Percentiles rank a stretch among this genome's conserved stretches.
phyloP scores from a whole-genome alignment of 257 asterid species.

The Handroanthus guayacan region DNA sequence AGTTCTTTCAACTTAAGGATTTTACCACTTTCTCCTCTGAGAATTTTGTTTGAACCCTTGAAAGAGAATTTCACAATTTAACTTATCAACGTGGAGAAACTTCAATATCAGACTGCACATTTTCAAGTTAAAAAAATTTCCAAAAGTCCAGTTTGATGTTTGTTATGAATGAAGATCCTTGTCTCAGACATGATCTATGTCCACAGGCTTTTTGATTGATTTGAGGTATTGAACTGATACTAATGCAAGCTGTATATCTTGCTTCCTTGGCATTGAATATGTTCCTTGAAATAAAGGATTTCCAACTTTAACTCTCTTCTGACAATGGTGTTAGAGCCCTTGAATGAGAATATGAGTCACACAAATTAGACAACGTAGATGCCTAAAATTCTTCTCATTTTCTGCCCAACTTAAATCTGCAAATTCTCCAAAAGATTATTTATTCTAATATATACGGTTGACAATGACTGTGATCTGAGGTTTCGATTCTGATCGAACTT shows the following conservation, averaged over 20 bases:
- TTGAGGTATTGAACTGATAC: neutral
- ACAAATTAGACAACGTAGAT: constrained; percentile 17
- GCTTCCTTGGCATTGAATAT: constrained; percentile 45
- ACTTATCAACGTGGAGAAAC: too few relatives aligned
- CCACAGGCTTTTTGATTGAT: constrained; percentile 17
- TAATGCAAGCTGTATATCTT: neutral
- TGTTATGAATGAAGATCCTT: constrained; percentile 24
- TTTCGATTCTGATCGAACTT: too few relatives aligned
- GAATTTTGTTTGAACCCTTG: constrained; percentile 33
- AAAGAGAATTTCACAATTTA: constrained; percentile 33
- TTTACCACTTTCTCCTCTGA: constrained; percentile 34
- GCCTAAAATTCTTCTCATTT: constrained; percentile 19
- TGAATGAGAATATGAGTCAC: constrained; percentile 37
- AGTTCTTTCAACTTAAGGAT: constrained; percentile 45
- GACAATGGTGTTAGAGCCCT: constrained; percentile 29
- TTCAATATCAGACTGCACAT: too few relatives aligned
- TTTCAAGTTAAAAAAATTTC: too few relatives aligned
- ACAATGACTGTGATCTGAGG: too few relatives aligned
- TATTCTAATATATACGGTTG: neutral
- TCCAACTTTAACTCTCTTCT: constrained; percentile 13
- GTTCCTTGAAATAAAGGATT: constrained; percentile 43
- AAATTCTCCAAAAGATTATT: constrained; percentile 8
- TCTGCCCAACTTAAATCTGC: constrained; percentile 30
- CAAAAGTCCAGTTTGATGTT: too few relatives aligned
- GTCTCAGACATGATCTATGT: constrained; percentile 38